These are phyloP conservation scores for Phytophthora hybrid DNA, from an alignment of 352 stramenopile genomes.

Conservation along the genomic window DNA sequence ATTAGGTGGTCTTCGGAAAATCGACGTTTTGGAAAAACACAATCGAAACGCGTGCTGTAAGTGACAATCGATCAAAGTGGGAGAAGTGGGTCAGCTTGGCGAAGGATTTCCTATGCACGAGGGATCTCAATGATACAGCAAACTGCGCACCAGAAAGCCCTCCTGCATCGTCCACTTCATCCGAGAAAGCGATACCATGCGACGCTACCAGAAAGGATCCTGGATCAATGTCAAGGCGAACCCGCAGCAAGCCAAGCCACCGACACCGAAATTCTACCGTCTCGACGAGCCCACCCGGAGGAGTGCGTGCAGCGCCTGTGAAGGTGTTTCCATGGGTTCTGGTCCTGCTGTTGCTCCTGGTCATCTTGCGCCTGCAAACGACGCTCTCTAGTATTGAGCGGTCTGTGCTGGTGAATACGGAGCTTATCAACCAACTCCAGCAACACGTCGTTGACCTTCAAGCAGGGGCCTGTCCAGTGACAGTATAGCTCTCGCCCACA, in stretches of 20 bases:
- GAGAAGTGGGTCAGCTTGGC: constrained; percentile 73
- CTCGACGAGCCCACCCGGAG: constrained; percentile 14
- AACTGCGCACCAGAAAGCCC: constrained; percentile 19
- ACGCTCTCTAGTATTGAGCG: constrained; percentile 71
- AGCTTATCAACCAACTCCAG: constrained; percentile 50
- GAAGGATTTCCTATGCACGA: constrained; percentile 53
- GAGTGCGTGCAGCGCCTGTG: constrained; percentile 29
- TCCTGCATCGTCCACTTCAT: constrained; percentile 32
- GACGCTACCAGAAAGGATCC: constrained; percentile 25
- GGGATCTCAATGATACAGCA: constrained; percentile 13
- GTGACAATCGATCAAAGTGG: constrained; percentile 82
- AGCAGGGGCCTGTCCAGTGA: constrained; percentile 29
- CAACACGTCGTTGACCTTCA: constrained; percentile 33
- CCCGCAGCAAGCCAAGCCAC: constrained; percentile 30
- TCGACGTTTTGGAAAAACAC: constrained; percentile 88
- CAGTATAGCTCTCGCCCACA: constrained; percentile 15
- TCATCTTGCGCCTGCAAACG: constrained; percentile 67
- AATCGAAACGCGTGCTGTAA: constrained; percentile 78
- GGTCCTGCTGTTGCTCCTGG: constrained; percentile 63
- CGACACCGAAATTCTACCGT: constrained; percentile 27
- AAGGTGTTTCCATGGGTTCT: constrained; percentile 80
- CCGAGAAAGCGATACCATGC: constrained; percentile 21
- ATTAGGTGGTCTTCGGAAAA: constrained; percentile 79
- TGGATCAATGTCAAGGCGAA: constrained; percentile 20
- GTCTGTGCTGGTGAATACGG: constrained; percentile 51